phyloP scores from a whole-genome alignment of 2,329 filamentous ascomycete species.

The Didymella segeticola region DNA sequence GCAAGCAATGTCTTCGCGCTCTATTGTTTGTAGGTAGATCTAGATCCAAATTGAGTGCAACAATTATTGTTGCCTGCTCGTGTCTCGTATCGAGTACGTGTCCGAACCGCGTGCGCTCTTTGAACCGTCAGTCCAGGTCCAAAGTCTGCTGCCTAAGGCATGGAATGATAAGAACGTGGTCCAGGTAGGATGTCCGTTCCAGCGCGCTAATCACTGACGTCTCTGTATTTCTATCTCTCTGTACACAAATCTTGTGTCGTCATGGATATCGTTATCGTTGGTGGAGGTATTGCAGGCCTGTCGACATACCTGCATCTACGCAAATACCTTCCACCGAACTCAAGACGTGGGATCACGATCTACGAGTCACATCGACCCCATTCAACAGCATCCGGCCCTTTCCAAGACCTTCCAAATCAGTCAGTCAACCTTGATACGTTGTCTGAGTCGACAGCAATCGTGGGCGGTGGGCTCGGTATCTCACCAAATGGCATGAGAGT shows the following conservation, averaged over 20 bases:
- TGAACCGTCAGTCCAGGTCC: neutral
- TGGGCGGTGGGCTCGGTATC: constrained; percentile 35
- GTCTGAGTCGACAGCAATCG: neutral
- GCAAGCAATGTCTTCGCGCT: too few relatives aligned
- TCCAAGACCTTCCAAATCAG: neutral
- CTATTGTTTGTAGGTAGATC: too few relatives aligned
- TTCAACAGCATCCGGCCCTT: neutral
- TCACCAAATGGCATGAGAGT: constrained; percentile 37
- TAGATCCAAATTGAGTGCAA: neutral
- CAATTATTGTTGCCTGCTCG: neutral
- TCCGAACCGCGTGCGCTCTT: neutral
- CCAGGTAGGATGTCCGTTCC: too few relatives aligned
- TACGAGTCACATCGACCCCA: neutral
- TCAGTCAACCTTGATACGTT: constrained; percentile 1
- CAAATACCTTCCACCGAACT: constrained; percentile 27
- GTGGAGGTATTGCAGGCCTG: constrained; percentile 23
- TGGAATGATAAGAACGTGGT: neutral
- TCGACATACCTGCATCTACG: constrained; percentile 34
- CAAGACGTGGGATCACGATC: constrained; percentile 22
- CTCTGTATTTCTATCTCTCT: neutral
- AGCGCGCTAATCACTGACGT: too few relatives aligned
- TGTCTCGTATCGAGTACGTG: neutral
- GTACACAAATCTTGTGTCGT: too few relatives aligned
- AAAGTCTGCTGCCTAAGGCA: constrained; percentile 3
- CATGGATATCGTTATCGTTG: constrained; percentile 24